A percentile compares a stretch with the other conserved stretches of the same genome.
These are phyloP conservation scores for Lignosus rhinocerotis DNA, from an alignment of 1,284 basidiomycete genomes.

Conservation along the genomic window DNA sequence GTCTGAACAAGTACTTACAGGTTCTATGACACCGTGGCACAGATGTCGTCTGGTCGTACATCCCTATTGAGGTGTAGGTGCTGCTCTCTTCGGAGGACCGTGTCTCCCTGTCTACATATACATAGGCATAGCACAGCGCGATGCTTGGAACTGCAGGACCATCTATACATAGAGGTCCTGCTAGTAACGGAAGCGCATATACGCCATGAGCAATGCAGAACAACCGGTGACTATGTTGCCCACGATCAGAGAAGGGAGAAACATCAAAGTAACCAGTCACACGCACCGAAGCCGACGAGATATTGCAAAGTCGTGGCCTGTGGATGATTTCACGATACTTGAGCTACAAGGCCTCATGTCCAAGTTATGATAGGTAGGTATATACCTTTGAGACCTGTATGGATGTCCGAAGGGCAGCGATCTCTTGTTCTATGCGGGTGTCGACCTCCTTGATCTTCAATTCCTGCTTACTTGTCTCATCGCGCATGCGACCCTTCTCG, in stretches of 20 bases:
- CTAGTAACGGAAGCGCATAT: conserved; percentile 66
- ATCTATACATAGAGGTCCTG: background rate
- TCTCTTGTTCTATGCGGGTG: conserved; percentile 96
- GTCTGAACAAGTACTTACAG: conserved; percentile 9
- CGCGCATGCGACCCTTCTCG: conserved; percentile 95
- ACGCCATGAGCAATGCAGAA: conserved; percentile 85
- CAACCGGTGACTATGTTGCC: conserved; percentile 75
- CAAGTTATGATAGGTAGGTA: background rate
- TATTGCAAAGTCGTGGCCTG: conserved; percentile 84
- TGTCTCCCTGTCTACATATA: conserved; percentile 4
- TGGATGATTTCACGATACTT: background rate
- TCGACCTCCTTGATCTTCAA: conserved; percentile 99
- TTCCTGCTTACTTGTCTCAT: conserved; percentile 91
- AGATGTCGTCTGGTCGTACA: background rate
- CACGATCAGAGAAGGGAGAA: background rate
- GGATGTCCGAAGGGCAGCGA: conserved; percentile 84
- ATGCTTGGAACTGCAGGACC: background rate
- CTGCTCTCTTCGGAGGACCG: conserved; percentile 3
- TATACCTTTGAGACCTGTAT: conserved; percentile 90
- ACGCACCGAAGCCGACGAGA: conserved; percentile 79
- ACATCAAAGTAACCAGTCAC: background rate
- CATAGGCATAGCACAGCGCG: background rate
- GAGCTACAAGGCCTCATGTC: background rate
- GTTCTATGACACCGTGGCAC: conserved; percentile 12
- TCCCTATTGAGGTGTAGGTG: conserved; percentile 4